Conservation (phyloP, 495 filamentous ascomycete species). For the Penicillium turbatum region DNA sequence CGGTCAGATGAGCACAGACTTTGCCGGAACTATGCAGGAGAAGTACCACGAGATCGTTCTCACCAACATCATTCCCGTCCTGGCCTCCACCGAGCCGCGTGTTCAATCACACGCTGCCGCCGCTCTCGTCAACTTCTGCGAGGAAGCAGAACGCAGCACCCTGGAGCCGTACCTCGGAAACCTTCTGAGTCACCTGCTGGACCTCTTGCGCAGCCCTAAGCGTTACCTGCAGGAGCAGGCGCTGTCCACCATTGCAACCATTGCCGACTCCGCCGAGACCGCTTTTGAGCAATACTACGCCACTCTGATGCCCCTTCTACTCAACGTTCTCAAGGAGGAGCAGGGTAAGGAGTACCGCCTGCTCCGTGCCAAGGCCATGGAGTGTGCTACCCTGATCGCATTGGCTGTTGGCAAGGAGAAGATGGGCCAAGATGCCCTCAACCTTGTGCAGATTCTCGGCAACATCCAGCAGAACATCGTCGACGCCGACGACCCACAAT, state of each 20-base stretch:
- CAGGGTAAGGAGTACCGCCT: slow-evolving; percentile 89
- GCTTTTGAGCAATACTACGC: slow-evolving; percentile 96
- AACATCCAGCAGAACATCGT: slow-evolving; percentile 82
- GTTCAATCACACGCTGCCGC: slow-evolving; percentile 97
- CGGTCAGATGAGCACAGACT: slow-evolving; percentile 99
- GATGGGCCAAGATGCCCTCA: slow-evolving; percentile 81
- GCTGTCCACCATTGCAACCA: slow-evolving; percentile 95
- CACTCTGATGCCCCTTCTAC: slow-evolving; percentile 88
- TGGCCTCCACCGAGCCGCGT: slow-evolving; percentile 83
- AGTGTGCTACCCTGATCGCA: slow-evolving; percentile 96
- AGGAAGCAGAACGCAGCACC: slow-evolving; percentile 90
- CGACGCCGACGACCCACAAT: slow-evolving; percentile 93
- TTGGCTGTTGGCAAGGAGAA: slow-evolving; percentile 91
- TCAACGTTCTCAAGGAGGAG: slow-evolving; percentile 81
- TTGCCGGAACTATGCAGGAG: slow-evolving; percentile 97
- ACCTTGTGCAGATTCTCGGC: slow-evolving; percentile 79
- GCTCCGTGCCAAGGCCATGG: slow-evolving; percentile 96
- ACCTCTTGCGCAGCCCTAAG: slow-evolving; percentile 81
- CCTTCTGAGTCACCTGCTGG: slow-evolving; percentile 74
- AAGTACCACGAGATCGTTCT: slow-evolving; percentile 85
- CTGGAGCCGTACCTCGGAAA: slow-evolving; percentile 93
- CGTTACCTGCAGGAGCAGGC: slow-evolving; percentile 98
- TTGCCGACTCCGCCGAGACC: slow-evolving; percentile 94
- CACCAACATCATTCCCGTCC: slow-evolving; percentile 85
- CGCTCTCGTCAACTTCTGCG: slow-evolving; percentile 97